Evolutionary conservation across 495 filamentous ascomycete genomes (phyloP).

Genomic region (Aspergillus olivimuriae): DNA sequence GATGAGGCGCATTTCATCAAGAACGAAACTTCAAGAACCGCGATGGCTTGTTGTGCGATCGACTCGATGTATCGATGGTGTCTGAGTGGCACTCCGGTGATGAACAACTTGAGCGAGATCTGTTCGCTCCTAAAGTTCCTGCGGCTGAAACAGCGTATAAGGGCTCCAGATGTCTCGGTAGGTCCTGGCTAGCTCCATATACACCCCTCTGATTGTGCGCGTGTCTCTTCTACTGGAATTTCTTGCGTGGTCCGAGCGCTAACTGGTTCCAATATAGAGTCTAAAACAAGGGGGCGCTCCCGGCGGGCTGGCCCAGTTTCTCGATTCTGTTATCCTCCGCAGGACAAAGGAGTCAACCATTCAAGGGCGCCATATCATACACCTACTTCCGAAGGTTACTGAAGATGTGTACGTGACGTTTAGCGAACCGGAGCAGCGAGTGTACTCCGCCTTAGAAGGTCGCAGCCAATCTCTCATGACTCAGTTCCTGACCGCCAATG

Average conservation of each 20-base stretch:
- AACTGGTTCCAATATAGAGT: too few relatives aligned
- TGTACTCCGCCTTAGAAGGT: conserved; percentile 70
- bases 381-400: conserved; percentile 63
- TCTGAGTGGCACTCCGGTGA: neutral
- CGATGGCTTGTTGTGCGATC: neutral
- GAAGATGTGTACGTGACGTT: conserved; percentile 65
- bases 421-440: conserved; percentile 59
- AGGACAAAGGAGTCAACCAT: conserved; percentile 78
- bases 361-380: conserved; percentile 78
- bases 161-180: neutral
- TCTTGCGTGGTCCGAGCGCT: too few relatives aligned
- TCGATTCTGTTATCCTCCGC: conserved; percentile 80
- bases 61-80: neutral
- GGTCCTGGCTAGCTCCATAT: neutral
- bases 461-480: conserved; percentile 66
- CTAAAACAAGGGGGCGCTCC: neutral
- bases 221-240: neutral
- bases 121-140: neutral
- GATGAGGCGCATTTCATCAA: neutral
- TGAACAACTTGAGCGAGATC: neutral
- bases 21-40: neutral
- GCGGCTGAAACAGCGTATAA: too few relatives aligned
- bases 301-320: conserved; percentile 26
- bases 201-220: neutral
- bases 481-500: conserved; percentile 64